Base-by-base conservation (phyloP, 2,329 filamentous ascomycete genomes). In the Colletotrichum orchidophilum region DNA sequence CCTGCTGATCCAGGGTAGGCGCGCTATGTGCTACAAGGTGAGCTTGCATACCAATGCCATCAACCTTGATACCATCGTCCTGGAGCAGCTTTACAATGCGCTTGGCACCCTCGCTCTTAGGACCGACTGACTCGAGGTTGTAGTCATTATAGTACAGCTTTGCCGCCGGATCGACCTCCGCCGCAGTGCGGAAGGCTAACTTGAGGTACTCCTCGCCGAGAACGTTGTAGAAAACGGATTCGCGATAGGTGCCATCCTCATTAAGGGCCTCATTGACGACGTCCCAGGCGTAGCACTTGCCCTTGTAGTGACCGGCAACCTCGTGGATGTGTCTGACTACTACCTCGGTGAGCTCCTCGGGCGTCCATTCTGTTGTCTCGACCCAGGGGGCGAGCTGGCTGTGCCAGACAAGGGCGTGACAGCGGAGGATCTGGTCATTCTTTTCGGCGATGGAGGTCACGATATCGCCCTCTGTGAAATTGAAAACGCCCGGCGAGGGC, bases 181-280 rank as follows among this genome's bases (percentile, higher is more conserved):
- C 84, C 3, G 88, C 87, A 1, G 87, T 85, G 27, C 82, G 78
- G 81, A 92, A 92, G 2, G 90, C 87, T 52, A 89, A 82, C 12
- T 85, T 81, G 66, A 92, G 85, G 79, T 87, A 92, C 52, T 84
- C 83, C 12, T 85, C 84, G 26, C 89, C 88, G 21, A 92, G 84
- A 35, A 84, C 84, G 33, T 83, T 78, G 78, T 86, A 85, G 80
- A 90, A 92, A 72, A 90, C 83, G 66, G 80, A 83, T 68, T 82
- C 75, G 66, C 88, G 83, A 79, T 83, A 88, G 8, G 82, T 84
- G 15, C 88, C 88, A 74, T 87, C 85, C 24, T 91, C 90, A 68
- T 87, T 84, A 50, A 90, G 83, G 5, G 86, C 87, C 81, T 92
- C 90, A 77, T 92, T 92, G 27, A 91, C 85, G 0, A 92, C 90